A percentile compares a stretch with the other conserved stretches of the same genome.
These are phyloP conservation scores for Xerocomellus intermedius DNA, from an alignment of 768 basidiomycete species.

Conservation along the genomic window DNA sequence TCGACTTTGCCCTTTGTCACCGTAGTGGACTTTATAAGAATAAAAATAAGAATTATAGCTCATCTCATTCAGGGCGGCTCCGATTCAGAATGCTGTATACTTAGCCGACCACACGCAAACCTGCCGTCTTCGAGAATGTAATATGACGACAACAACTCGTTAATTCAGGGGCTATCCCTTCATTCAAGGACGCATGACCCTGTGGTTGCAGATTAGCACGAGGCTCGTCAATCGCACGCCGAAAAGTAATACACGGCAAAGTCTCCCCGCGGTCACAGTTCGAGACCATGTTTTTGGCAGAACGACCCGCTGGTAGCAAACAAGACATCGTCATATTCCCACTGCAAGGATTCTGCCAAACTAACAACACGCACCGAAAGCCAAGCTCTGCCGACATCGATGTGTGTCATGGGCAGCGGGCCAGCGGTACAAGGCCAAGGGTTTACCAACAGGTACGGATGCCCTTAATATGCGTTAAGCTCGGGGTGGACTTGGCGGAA, in stretches of 20 bases:
- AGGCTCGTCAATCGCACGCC: background rate
- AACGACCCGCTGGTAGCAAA: background rate
- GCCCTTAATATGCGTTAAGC: conserved; percentile 1
- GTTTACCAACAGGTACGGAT: background rate
- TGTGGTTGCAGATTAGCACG: background rate
- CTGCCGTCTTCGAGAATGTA: background rate
- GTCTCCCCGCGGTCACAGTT: conserved; percentile 2
- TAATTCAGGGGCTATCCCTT: background rate
- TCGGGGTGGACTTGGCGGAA: background rate
- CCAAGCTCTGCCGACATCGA: background rate
- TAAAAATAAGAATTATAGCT: too few relatives aligned
- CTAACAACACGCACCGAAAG: background rate
- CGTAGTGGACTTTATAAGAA: too few relatives aligned
- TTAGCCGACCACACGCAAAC: background rate
- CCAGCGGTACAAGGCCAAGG: background rate
- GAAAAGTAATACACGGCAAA: background rate
- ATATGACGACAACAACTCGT: background rate
- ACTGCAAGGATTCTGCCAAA: background rate
- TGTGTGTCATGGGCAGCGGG: background rate
- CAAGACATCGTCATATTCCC: background rate
- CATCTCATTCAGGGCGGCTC: too few relatives aligned
- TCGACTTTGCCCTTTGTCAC: background rate
- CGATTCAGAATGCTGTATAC: background rate
- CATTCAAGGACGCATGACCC: background rate
- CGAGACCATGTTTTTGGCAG: background rate